Evolutionary conservation across 441 rosid genomes (phyloP).

Genomic region (Croton setiger): DNA sequence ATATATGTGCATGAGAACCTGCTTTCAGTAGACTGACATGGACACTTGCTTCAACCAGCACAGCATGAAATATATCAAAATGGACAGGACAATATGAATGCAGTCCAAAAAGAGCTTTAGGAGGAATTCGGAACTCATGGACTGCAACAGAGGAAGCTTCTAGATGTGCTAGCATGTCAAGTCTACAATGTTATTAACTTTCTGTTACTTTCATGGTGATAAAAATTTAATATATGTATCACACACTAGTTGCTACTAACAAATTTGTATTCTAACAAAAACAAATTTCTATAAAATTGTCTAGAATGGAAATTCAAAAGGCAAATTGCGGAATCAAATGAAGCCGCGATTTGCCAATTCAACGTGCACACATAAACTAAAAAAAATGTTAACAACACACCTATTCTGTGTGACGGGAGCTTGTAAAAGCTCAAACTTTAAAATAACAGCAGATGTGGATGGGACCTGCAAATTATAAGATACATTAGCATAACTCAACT

Average conservation of each 20-base stretch:
- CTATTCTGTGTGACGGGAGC: slow-evolving; percentile 50
- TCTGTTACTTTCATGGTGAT: background rate
- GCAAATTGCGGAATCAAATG: background rate
- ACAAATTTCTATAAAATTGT: background rate
- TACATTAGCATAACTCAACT: slow-evolving; percentile 3
- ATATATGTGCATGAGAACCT: slow-evolving; percentile 42
- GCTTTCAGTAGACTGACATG: slow-evolving; percentile 69
- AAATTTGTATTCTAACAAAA: background rate
- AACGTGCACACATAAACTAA: background rate
- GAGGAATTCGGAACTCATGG: slow-evolving; percentile 92
- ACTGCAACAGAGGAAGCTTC: slow-evolving; percentile 58
- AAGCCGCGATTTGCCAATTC: background rate
- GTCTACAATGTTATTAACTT: slow-evolving; percentile 33
- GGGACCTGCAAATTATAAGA: slow-evolving; percentile 47
- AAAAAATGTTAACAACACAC: slow-evolving; percentile 30
- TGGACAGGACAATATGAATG: slow-evolving; percentile 95
- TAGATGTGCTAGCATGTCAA: slow-evolving; percentile 44
- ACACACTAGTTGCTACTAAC: background rate
- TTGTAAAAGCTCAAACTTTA: slow-evolving; percentile 91
- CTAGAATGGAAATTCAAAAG: background rate
- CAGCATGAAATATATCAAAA: slow-evolving; percentile 80
- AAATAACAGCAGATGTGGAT: slow-evolving; percentile 67
- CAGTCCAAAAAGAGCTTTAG: slow-evolving; percentile 87
- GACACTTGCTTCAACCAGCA: slow-evolving; percentile 74
- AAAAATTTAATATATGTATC: background rate